A percentile compares a stretch with the other conserved stretches of the same genome.
These are phyloP conservation scores for Suillus clintonianus DNA, from an alignment of 768 basidiomycete genomes.

Conservation along the genomic window DNA sequence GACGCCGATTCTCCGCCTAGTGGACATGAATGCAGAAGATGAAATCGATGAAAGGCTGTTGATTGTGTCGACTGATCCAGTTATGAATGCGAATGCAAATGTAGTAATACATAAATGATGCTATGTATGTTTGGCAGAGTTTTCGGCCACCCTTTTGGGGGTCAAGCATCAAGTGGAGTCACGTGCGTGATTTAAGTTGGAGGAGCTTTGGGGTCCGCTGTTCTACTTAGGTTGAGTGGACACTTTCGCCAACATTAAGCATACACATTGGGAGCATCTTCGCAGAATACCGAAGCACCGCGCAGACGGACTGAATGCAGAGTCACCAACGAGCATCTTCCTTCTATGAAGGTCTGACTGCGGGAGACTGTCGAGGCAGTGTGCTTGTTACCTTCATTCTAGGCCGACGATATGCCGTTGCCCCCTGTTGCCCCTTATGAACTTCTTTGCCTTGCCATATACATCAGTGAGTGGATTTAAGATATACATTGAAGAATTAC, in stretches of 20 bases:
- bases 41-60: background rate
- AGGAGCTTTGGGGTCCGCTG: no score
- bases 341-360: no score
- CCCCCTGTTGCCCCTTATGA: constrained; percentile 58
- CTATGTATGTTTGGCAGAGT: background rate
- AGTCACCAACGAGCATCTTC: background rate
- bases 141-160: background rate
- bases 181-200: background rate
- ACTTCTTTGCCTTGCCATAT: constrained; percentile 46
- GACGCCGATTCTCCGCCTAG: constrained; percentile 75
- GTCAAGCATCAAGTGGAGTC: background rate
- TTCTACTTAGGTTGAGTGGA: no score
- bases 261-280: constrained; percentile 46
- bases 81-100: background rate
- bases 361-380: background rate
- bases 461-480: constrained; percentile 4
- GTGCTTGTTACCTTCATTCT: constrained; percentile 47
- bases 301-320: constrained; percentile 43
- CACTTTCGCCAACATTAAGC: background rate
- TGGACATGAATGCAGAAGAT: constrained; percentile 51
- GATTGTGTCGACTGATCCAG: background rate
- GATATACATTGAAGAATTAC: constrained; percentile 27
- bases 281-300: constrained; percentile 53
- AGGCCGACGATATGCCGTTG: constrained; percentile 54
- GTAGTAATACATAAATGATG: background rate